Conservation (phyloP, 176 grass and related monocot genomes). For the Triticum dicoccoides region DNA sequence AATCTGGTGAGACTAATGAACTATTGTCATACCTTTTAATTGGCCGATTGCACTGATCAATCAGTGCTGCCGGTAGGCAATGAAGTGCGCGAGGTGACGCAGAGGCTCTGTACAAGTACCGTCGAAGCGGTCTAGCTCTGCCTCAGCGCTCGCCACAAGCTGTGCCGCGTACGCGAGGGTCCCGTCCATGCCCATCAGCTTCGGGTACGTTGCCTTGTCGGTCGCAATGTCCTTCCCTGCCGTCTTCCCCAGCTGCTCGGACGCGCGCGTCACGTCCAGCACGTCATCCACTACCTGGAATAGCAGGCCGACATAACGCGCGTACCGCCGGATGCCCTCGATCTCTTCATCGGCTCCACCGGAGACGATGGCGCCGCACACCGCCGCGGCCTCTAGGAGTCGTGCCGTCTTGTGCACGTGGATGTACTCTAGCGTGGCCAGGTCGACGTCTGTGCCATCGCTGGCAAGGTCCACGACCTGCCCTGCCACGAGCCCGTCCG, state of each 20-base stretch:
- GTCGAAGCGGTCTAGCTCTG: neutral
- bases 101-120: neutral
- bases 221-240: neutral
- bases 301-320: neutral
- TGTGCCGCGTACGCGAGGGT: neutral
- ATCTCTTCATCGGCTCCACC: neutral
- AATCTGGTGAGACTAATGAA: too few relatives aligned
- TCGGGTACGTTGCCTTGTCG: slow-evolving; percentile 1
- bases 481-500: too few relatives aligned
- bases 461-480: too few relatives aligned
- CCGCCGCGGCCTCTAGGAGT: neutral
- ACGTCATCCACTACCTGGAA: slow-evolving; percentile 6
- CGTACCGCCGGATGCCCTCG: slow-evolving; percentile 5
- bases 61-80: neutral
- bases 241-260: too few relatives aligned
- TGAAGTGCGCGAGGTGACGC: neutral
- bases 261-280: neutral
- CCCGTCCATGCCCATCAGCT: neutral
- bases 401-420: slow-evolving; percentile 7
- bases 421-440: slow-evolving; percentile 7
- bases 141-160: neutral
- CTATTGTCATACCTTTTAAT: too few relatives aligned
- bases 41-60: too few relatives aligned
- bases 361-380: slow-evolving; percentile 4
- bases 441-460: neutral